Percentiles rank a stretch among this genome's conserved stretches.
phyloP scores from a whole-genome alignment of 2,329 filamentous ascomycete species.

The Elsinoe ampelina region DNA sequence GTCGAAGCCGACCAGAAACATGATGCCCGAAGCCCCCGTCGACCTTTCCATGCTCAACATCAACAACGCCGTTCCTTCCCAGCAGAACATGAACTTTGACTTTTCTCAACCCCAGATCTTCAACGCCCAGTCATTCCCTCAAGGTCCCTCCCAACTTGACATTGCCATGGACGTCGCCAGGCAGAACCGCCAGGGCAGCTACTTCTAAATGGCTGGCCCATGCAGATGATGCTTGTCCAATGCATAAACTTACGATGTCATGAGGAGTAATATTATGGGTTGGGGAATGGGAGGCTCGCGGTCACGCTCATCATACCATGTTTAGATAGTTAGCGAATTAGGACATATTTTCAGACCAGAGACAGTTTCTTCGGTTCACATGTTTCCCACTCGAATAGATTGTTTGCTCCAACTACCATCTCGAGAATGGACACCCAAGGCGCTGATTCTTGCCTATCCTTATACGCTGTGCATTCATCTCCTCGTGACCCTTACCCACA shows the following conservation, averaged over 20 bases:
- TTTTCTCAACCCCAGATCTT: slow-evolving; percentile 59
- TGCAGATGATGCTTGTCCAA: not conserved
- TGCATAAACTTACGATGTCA: not conserved
- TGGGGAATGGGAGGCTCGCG: not conserved
- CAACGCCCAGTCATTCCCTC: slow-evolving; percentile 60
- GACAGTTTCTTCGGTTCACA: too few species aligned
- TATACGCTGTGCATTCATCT: slow-evolving; percentile 22
- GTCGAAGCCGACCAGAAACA: slow-evolving; percentile 61
- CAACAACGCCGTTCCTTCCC: slow-evolving; percentile 29
- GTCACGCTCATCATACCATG: not conserved
- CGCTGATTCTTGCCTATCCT: slow-evolving; percentile 8
- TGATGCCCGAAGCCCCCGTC: slow-evolving; percentile 70
- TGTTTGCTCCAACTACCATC: not conserved
- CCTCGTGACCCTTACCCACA: slow-evolving; percentile 36
- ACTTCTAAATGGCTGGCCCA: not conserved
- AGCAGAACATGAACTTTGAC: slow-evolving; percentile 15
- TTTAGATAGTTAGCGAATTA: slow-evolving; percentile 7
- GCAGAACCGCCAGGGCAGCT: slow-evolving; percentile 12
- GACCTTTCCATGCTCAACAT: slow-evolving; percentile 66
- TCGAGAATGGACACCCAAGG: not conserved
- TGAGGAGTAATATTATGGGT: not conserved
- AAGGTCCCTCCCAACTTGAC: slow-evolving; percentile 14
- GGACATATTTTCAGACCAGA: not conserved
- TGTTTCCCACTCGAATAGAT: too few species aligned
- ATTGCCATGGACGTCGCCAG: slow-evolving; percentile 10